Conservation (phyloP, 2,329 filamentous ascomycete genomes). For the Aureobasidium uvarum region DNA sequence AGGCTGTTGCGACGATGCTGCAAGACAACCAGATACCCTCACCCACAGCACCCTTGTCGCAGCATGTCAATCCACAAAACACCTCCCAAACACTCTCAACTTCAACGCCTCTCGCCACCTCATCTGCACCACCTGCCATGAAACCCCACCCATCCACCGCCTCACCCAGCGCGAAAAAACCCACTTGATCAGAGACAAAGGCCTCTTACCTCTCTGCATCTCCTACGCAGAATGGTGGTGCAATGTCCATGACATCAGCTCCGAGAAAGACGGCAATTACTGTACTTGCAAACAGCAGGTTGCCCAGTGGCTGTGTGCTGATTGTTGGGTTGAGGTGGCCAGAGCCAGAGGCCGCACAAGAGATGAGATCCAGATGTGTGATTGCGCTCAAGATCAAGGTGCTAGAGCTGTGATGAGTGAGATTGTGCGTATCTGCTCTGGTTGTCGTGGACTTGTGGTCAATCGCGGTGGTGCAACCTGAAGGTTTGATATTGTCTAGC, state of each 20-base stretch:
- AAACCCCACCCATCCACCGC: not conserved
- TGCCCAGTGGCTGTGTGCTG: not conserved
- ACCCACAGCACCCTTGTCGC: not conserved
- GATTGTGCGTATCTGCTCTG: not conserved
- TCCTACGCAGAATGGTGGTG: not conserved
- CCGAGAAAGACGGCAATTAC: not conserved
- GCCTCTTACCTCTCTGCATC: not conserved
- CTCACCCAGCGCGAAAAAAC: not conserved
- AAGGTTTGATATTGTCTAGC: too few species aligned
- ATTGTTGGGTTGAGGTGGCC: not conserved
- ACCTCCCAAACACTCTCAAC: not conserved
- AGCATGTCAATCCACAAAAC: not conserved
- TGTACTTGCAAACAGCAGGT: not conserved
- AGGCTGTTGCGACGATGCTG: not conserved
- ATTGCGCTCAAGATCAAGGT: not conserved
- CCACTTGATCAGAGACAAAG: not conserved
- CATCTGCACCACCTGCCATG: not conserved
- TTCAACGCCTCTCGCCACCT: not conserved
- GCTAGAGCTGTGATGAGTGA: not conserved
- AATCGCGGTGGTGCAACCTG: not conserved
- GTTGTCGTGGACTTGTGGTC: not conserved
- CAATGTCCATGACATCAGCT: not conserved
- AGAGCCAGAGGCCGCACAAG: not conserved
- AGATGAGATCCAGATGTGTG: not conserved
- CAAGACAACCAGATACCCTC: not conserved